Evolutionary conservation across 1,284 basidiomycete species (phyloP).

Genomic region (Tilletia horrida): DNA sequence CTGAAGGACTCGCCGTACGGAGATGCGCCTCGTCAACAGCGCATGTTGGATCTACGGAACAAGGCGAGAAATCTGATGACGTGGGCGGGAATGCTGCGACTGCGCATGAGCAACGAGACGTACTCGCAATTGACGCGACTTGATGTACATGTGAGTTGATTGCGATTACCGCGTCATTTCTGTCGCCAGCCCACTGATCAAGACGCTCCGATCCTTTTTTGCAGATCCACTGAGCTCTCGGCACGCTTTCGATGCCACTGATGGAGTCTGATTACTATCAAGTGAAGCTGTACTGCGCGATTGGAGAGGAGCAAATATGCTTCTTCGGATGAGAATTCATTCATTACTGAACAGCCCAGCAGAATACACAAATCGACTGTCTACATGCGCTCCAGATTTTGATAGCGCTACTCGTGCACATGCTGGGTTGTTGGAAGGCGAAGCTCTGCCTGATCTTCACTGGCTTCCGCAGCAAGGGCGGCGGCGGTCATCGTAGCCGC

Average conservation of each 20-base stretch:
- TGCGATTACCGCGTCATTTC: background rate
- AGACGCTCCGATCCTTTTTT: background rate
- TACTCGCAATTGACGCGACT: constrained; percentile 52
- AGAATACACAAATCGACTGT: no score
- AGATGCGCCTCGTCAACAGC: constrained; percentile 26
- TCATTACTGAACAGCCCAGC: no score
- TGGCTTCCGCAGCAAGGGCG: background rate
- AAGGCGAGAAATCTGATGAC: constrained; percentile 53
- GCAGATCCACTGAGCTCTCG: background rate
- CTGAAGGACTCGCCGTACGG: constrained; percentile 48
- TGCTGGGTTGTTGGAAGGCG: no score
- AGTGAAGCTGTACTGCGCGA: no score
- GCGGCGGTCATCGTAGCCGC: background rate
- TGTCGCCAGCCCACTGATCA: background rate
- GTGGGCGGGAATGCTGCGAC: constrained; percentile 54
- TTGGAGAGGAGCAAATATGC: no score
- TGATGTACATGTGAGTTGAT: constrained; percentile 43
- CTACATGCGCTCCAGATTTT: no score
- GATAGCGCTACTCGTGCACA: no score
- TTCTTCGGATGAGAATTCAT: no score
- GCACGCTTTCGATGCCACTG: no score
- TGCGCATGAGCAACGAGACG: constrained; percentile 54
- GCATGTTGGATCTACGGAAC: constrained; percentile 45
- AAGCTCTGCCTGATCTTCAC: no score
- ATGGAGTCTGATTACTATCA: no score